phyloP scores from a whole-genome alignment of 192 early-diverging fungal species.

The Pilaira anomala region DNA sequence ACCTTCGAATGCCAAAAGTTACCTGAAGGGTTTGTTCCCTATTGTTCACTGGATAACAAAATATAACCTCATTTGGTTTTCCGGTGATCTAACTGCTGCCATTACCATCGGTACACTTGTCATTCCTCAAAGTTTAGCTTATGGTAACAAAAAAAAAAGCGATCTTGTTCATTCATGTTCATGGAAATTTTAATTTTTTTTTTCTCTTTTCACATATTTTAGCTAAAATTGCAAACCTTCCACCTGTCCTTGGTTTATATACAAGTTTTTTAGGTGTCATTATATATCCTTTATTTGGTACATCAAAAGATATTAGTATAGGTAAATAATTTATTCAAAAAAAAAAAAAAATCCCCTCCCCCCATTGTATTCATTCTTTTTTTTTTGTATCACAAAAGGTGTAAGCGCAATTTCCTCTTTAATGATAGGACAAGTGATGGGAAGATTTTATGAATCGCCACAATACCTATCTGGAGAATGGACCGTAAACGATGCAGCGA shows the following conservation, averaged over 20 bases:
- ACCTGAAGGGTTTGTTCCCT: constrained; percentile 38
- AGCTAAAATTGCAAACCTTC: constrained; percentile 69
- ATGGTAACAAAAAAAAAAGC: constrained; percentile 32
- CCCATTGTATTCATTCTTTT: background rate
- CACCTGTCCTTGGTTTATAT: constrained; percentile 74
- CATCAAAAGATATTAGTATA: constrained; percentile 71
- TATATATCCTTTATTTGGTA: constrained; percentile 70
- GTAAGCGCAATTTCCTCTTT: constrained; percentile 68
- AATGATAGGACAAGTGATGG: constrained; percentile 65
- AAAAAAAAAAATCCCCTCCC: background rate
- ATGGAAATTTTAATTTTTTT: background rate
- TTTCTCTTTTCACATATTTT: background rate
- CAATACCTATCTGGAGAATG: constrained; percentile 19
- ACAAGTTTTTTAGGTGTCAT: constrained; percentile 68
- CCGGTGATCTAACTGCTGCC: constrained; percentile 67
- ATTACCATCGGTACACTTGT: constrained; percentile 72
- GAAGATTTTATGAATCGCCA: constrained; percentile 10
- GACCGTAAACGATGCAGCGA: constrained; percentile 44
- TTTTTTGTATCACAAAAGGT: constrained; percentile 7
- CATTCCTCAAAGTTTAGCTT: constrained; percentile 72
- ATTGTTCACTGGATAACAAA: constrained; percentile 48
- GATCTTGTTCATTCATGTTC: too few species aligned
- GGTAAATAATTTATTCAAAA: constrained; percentile 46
- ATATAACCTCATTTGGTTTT: constrained; percentile 55
- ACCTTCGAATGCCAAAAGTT: constrained; percentile 8